phyloP scores from a whole-genome alignment of 257 asterid species.

The Solanum chmielewskii region DNA sequence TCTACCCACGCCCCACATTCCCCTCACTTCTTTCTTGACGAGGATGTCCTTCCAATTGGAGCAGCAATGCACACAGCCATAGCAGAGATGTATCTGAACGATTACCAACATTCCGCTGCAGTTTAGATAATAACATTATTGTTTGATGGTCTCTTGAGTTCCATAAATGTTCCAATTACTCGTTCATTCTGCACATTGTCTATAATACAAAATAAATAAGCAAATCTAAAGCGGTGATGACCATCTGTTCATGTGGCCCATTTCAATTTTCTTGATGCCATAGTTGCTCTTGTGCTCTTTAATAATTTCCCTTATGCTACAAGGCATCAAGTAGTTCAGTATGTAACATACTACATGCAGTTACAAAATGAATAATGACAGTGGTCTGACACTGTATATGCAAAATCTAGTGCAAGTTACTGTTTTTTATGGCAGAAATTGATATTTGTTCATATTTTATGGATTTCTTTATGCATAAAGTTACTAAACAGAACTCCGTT shows the following conservation, averaged over 20 bases:
- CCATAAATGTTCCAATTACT: background rate
- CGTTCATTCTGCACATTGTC: background rate
- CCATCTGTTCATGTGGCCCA: background rate
- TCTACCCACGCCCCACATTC: slow-evolving; percentile 61
- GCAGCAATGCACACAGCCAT: slow-evolving; percentile 44
- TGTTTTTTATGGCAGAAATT: background rate
- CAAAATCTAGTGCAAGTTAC: background rate
- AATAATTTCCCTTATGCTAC: background rate
- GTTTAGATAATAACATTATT: background rate
- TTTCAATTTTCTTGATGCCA: background rate
- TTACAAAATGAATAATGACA: background rate
- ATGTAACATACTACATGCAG: background rate
- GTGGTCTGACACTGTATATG: background rate
- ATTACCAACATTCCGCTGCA: background rate
- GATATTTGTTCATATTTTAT: background rate
- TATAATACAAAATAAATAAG: background rate
- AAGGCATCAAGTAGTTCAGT: background rate
- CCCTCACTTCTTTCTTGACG: slow-evolving; percentile 71
- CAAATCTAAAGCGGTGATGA: background rate
- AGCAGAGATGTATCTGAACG: slow-evolving; percentile 30
- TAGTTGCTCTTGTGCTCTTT: background rate
- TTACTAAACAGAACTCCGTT: background rate
- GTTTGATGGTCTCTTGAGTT: background rate
- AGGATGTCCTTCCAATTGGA: slow-evolving; percentile 65
- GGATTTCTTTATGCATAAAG: background rate